Conservation (phyloP, 1,139 yeast species). For the Zygoascus meyerae region DNA sequence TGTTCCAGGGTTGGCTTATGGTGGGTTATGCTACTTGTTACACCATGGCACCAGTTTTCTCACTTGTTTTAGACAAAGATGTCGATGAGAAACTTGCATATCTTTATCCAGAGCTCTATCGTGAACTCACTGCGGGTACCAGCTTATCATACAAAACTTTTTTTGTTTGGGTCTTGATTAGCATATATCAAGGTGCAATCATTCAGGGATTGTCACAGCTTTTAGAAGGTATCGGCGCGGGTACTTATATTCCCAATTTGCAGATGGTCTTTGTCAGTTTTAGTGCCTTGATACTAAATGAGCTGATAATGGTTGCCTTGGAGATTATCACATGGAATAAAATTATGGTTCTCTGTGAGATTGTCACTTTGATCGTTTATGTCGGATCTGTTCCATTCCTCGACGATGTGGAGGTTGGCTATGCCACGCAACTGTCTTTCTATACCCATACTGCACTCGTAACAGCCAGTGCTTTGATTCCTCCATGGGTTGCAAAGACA, state of each 20-base stretch:
- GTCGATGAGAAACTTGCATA: conserved; percentile 85
- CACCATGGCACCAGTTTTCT: conserved; percentile 98
- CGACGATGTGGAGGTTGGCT: conserved; percentile 69
- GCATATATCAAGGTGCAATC: conserved; percentile 75
- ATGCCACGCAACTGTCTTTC: conserved; percentile 49
- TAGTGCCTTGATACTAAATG: conserved; percentile 74
- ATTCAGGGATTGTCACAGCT: conserved; percentile 78
- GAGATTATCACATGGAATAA: conserved; percentile 89
- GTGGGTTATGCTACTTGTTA: conserved; percentile 96
- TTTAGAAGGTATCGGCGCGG: conserved; percentile 56
- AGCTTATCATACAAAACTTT: conserved; percentile 83
- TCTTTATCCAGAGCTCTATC: conserved; percentile 89
- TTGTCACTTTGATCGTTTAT: conserved; percentile 63
- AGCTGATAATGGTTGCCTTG: conserved; percentile 86
- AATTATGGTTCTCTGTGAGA: conserved; percentile 66
- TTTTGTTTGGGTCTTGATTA: conserved; percentile 83
- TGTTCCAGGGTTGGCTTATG: conserved; percentile 95
- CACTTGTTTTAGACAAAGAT: conserved; percentile 85
- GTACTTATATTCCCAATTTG: conserved; percentile 54
- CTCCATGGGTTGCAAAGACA: conserved; percentile 82
- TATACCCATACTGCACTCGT: conserved; percentile 66
- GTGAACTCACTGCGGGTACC: conserved; percentile 82
- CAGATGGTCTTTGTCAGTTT: conserved; percentile 81
- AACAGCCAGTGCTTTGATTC: conserved; percentile 66
- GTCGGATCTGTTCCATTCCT: conserved; percentile 75